These are phyloP conservation scores for Setomelanomma holmii DNA, from an alignment of 2,329 filamentous ascomycete species.

Conservation along the genomic window DNA sequence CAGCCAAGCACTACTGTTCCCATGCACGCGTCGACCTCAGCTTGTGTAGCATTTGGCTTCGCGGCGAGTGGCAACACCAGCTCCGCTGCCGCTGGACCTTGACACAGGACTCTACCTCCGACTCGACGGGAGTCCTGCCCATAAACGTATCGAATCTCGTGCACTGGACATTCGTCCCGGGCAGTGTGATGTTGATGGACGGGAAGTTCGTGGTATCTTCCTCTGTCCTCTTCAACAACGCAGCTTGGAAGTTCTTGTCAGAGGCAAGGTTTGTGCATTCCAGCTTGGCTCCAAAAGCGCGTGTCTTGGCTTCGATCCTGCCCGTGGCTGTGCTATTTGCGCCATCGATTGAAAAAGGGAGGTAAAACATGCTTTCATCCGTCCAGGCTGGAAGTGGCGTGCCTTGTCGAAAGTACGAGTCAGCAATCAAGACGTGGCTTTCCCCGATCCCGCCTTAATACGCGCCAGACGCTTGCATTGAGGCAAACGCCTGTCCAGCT, in stretches of 20 bases:
- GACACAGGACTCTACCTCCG: too few relatives aligned
- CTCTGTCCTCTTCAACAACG: background rate
- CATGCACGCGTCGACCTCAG: constrained; percentile 28
- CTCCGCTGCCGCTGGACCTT: too few relatives aligned
- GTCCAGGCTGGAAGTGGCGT: constrained; percentile 61
- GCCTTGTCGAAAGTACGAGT: constrained; percentile 56
- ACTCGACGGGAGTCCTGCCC: too few relatives aligned
- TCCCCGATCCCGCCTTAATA: constrained; percentile 31
- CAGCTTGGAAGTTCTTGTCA: constrained; percentile 6
- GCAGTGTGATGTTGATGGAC: background rate
- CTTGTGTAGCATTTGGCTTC: constrained; percentile 30
- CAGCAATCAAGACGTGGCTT: constrained; percentile 52
- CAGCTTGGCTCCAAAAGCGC: constrained; percentile 44
- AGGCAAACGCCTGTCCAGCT: background rate
- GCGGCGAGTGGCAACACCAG: background rate
- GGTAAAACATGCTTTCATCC: constrained; percentile 54
- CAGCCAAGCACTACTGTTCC: constrained; percentile 35
- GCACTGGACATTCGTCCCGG: too few relatives aligned
- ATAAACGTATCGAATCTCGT: too few relatives aligned
- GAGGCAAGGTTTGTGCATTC: constrained; percentile 39
- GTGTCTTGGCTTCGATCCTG: constrained; percentile 41
- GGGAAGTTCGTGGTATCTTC: background rate
- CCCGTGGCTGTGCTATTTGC: too few relatives aligned
- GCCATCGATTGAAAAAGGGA: constrained; percentile 51
- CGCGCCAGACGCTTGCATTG: constrained; percentile 22